These are phyloP conservation scores for Steccherinum ochraceum DNA, from an alignment of 768 basidiomycete species.

Conservation along the genomic window DNA sequence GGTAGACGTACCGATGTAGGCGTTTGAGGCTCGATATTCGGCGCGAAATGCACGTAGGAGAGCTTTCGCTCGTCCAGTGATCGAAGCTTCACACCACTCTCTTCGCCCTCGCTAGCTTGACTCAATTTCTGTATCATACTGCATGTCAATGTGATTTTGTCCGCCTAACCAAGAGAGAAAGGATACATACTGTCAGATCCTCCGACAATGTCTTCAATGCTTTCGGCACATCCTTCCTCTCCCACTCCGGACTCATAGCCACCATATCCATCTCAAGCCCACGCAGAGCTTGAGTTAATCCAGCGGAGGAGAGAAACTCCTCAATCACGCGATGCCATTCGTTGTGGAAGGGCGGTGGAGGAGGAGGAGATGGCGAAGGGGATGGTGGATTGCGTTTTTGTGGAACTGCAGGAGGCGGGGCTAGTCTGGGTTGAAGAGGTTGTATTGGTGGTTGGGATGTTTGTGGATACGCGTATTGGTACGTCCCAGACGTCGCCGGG, in stretches of 20 bases:
- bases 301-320: slow-evolving; percentile 47
- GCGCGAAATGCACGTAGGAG: slow-evolving; percentile 47
- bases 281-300: slow-evolving; percentile 49
- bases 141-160: neutral
- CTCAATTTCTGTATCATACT: slow-evolving; percentile 11
- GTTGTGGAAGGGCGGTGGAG: slow-evolving; percentile 40
- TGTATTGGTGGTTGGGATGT: neutral
- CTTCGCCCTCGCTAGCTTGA: slow-evolving; percentile 22
- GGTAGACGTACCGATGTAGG: slow-evolving; percentile 55
- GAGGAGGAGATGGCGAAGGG: slow-evolving; percentile 14
- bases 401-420: neutral
- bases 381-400: neutral
- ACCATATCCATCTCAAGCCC: slow-evolving; percentile 71
- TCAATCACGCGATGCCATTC: slow-evolving; percentile 59
- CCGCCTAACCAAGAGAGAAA: neutral
- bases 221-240: slow-evolving; percentile 45
- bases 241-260: slow-evolving; percentile 63
- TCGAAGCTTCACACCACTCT: slow-evolving; percentile 17
- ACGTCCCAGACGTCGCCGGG: neutral
- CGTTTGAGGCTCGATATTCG: slow-evolving; percentile 40
- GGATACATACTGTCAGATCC: slow-evolving; percentile 41
- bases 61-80: slow-evolving; percentile 65
- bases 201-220: slow-evolving; percentile 48
- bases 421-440: too few species aligned
- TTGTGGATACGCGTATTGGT: neutral